A percentile compares a stretch with the other conserved stretches of the same genome.
These are phyloP conservation scores for Neurospora intermedia DNA, from an alignment of 495 filamentous ascomycete genomes.

Conservation along the genomic window DNA sequence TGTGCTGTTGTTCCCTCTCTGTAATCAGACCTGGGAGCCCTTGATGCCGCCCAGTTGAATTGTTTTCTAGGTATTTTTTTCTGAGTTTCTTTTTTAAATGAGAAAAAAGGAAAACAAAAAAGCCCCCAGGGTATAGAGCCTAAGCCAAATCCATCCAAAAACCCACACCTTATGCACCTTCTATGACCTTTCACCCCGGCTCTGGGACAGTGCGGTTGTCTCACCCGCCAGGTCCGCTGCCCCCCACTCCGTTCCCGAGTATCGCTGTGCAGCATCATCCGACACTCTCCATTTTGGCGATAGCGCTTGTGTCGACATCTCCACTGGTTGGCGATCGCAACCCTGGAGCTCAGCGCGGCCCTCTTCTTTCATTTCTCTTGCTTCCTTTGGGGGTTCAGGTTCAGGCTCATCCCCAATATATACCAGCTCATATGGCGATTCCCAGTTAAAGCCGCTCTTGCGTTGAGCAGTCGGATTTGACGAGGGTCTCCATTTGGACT, in stretches of 20 bases:
- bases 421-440: slow-evolving; percentile 19
- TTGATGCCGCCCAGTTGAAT: neutral
- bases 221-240: neutral
- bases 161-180: neutral
- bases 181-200: neutral
- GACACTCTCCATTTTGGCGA: neutral
- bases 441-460: slow-evolving; percentile 21
- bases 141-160: neutral
- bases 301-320: neutral
- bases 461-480: slow-evolving; percentile 4
- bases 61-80: neutral
- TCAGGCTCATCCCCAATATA: neutral
- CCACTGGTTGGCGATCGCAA: neutral
- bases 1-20: neutral
- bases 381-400: neutral
- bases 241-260: neutral
- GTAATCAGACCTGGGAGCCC: neutral
- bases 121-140: neutral
- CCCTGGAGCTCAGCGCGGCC: neutral
- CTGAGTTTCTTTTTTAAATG: no score
- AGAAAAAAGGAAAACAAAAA: neutral
- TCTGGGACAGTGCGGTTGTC: neutral
- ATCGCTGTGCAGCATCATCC: neutral
- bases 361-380: neutral
- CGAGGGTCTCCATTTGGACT: slow-evolving; percentile 11